Percentiles rank a stretch among this genome's conserved stretches.
Conservation (phyloP, 352 stramenopile species). For the Phytophthora cajani region DNA sequence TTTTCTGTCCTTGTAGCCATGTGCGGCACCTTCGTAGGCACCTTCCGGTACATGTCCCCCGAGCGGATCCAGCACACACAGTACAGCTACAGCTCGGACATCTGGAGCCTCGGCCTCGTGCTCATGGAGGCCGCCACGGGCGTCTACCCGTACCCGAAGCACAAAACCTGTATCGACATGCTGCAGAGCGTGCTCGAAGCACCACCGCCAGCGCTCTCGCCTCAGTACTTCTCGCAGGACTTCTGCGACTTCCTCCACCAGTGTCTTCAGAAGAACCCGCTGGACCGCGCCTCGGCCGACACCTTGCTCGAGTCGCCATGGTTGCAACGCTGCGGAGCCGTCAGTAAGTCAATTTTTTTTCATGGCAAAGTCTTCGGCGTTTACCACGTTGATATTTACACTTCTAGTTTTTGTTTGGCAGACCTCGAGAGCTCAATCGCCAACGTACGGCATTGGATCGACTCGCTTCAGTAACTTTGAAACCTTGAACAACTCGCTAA, state of each 20-base stretch:
- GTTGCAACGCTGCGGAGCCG: constrained; percentile 67
- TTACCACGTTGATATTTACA: constrained; percentile 29
- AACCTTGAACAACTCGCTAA: background rate
- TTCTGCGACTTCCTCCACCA: constrained; percentile 75
- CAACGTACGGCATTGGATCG: constrained; percentile 79
- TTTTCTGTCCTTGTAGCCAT: constrained; percentile 64
- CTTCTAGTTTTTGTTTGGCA: constrained; percentile 9
- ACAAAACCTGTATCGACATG: constrained; percentile 86
- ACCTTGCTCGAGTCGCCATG: constrained; percentile 75
- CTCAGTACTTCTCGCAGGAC: constrained; percentile 72
- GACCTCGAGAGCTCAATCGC: constrained; percentile 39
- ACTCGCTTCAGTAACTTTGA: constrained; percentile 57
- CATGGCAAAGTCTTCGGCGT: constrained; percentile 16
- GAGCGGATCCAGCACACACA: constrained; percentile 90
- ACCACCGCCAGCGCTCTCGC: constrained; percentile 68
- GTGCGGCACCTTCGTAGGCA: constrained; percentile 95
- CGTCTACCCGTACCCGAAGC: constrained; percentile 88
- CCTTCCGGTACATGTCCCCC: constrained; percentile 94
- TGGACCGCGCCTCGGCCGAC: constrained; percentile 66
- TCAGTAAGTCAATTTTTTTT: constrained; percentile 58
- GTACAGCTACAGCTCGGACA: constrained; percentile 92
- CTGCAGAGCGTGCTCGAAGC: constrained; percentile 81
- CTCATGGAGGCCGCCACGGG: constrained; percentile 92
- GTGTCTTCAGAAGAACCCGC: constrained; percentile 74
- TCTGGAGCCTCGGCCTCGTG: constrained; percentile 94